These are phyloP conservation scores for Tagetes erecta DNA, from an alignment of 129 eudicot species.

Conservation along the genomic window DNA sequence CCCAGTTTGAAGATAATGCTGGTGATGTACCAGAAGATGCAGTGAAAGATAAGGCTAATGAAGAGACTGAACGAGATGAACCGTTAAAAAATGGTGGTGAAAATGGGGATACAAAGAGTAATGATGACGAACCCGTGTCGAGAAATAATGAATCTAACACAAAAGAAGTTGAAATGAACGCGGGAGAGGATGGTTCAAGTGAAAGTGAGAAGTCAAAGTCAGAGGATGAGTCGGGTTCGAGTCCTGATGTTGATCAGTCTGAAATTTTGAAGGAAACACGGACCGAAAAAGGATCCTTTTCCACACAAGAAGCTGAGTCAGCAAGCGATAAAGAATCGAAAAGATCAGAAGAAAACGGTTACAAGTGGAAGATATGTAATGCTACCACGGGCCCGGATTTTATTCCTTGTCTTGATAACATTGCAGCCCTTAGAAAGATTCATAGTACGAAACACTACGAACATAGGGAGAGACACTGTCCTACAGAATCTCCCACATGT, in stretches of 20 bases:
- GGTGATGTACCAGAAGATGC: constrained; percentile 50
- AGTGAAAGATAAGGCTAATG: constrained; percentile 21
- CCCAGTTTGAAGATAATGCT: constrained; percentile 46
- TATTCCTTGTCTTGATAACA: constrained; percentile 60
- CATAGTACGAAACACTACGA: constrained; percentile 44
- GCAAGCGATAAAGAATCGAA: constrained; percentile 42
- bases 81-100: constrained; percentile 1
- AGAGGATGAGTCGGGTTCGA: constrained; percentile 19
- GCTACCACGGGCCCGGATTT: constrained; percentile 48
- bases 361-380: constrained; percentile 51
- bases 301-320: constrained; percentile 63
- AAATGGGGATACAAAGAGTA: not conserved
- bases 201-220: constrained; percentile 19
- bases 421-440: constrained; percentile 42
- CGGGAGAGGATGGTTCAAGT: constrained; percentile 21
- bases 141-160: constrained; percentile 30
- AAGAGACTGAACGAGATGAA: constrained; percentile 1
- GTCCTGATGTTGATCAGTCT: constrained; percentile 36
- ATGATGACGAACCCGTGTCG: constrained; percentile 17
- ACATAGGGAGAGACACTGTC: constrained; percentile 67
- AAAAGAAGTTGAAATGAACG: constrained; percentile 27
- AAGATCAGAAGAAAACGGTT: constrained; percentile 28
- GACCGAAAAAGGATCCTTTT: constrained; percentile 33
- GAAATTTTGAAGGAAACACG: constrained; percentile 45
- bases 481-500: constrained; percentile 56